Evolutionary conservation across 2,329 filamentous ascomycete genomes (phyloP), one percentile per base, ranked within the genome.

Genomic region (Clonostachys sp.): DNA sequence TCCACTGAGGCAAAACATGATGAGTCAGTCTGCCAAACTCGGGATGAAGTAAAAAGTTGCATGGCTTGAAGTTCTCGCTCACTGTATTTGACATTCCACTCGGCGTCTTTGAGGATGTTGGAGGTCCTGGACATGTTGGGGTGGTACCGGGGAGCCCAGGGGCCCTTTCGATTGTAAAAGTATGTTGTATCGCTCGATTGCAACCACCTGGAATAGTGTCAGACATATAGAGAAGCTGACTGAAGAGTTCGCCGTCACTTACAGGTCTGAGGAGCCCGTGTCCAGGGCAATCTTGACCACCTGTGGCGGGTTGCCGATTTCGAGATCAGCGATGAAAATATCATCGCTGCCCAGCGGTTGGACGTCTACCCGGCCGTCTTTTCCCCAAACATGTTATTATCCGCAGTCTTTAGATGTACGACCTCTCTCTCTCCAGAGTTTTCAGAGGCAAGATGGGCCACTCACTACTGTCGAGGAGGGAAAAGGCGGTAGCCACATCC

Each of bases 211-310:
- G 10, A 7, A 39, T 14, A n/a, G 7, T n/a, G 36, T 39, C 12
- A 39, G 36, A 8, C 14, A 18, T 39, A 12, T 1, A 13, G 5
- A 18, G n/a, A 18, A 40, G n/a, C 12, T 40, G 17, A 3, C 10
- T 40, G 3, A 18, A 40, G 9, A 40, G 17, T n/a, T 9, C 2
- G 7, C 3, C 7, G 16, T n/a, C 14, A 42, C 86, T 78, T 77
- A 94, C 84, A 78, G 63, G 49, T 81, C 78, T 10, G 72, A 67
- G 8, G 77, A 81, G 12, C 77, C 78, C 3, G 75, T 80, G 53
- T 80, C 77, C 20, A 80, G 54, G n/a, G 75, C 69, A 40, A 80
- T 57, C 42, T 68, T 71, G 40, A 78, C 47, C 6, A 57, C 62
- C 51, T 80, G 75, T 1, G 72, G 66, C 0, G 76, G 76, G 13